Conservation (phyloP, 208 protist species). For the Trypanosoma caninum region DNA sequence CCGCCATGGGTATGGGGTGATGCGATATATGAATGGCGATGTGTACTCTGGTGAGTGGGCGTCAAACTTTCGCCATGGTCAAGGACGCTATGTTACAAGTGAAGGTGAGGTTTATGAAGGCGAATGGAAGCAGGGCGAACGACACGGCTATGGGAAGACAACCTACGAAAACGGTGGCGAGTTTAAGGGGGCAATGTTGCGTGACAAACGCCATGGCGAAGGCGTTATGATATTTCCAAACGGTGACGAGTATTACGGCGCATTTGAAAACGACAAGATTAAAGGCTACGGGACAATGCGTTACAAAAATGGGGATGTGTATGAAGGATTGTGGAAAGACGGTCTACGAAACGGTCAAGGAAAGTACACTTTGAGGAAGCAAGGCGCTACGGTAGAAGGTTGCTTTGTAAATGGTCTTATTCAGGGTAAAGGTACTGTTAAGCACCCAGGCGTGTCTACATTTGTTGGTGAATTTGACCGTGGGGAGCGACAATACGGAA, state of each 20-base stretch:
- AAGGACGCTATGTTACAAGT: constrained; percentile 71
- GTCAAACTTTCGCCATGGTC: constrained; percentile 69
- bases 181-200: constrained; percentile 70
- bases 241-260: constrained; percentile 86
- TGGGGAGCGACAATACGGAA: constrained; percentile 69
- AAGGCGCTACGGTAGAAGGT: constrained; percentile 62
- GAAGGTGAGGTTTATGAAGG: constrained; percentile 87
- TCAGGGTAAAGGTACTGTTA: constrained; percentile 70
- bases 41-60: constrained; percentile 79
- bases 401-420: constrained; percentile 84
- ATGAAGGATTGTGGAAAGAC: constrained; percentile 71
- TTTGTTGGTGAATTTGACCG: constrained; percentile 79
- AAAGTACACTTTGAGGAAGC: constrained; percentile 75
- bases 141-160: constrained; percentile 71
- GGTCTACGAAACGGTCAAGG: constrained; percentile 85
- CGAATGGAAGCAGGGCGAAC: constrained; percentile 64
- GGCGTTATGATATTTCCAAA: constrained; percentile 77
- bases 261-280: constrained; percentile 60
- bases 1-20: constrained; percentile 65
- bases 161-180: constrained; percentile 50
- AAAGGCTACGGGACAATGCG: constrained; percentile 49
- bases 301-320: constrained; percentile 43
- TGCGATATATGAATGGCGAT: constrained; percentile 76
- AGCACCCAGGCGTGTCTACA: constrained; percentile 56
- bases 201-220: constrained; percentile 68